Percentiles rank a stretch among this genome's conserved stretches.
Evolutionary conservation across 257 asterid species (phyloP).

Genomic region (Jasminum sambac): DNA sequence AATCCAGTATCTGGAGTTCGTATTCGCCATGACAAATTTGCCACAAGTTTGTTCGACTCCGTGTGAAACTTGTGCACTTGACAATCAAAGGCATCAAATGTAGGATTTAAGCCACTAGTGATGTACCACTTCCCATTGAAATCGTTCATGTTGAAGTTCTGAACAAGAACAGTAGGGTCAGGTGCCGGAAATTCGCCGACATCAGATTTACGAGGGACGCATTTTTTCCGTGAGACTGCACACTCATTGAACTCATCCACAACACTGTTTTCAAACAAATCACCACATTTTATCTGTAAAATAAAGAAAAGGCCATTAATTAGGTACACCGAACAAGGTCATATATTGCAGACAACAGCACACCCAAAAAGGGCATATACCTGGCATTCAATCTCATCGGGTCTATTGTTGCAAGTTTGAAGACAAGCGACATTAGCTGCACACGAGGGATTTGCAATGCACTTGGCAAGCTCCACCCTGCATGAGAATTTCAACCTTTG

Average conservation of each 20-base stretch:
- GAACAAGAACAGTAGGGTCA: constrained; percentile 66
- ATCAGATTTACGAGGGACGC: constrained; percentile 95
- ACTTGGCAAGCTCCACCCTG: constrained; percentile 88
- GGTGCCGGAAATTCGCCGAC: constrained; percentile 92
- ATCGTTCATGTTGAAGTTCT: constrained; percentile 66
- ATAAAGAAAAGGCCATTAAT: constrained; percentile 17
- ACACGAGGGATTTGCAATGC: constrained; percentile 89
- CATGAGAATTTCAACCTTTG: constrained; percentile 17
- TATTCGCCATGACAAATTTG: constrained; percentile 75
- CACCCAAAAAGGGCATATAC: constrained; percentile 36
- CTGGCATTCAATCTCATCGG: constrained; percentile 99
- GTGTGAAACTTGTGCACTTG: constrained; percentile 90
- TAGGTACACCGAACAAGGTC: neutral
- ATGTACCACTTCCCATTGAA: constrained; percentile 91
- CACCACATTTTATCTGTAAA: constrained; percentile 93
- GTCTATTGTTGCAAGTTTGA: constrained; percentile 91
- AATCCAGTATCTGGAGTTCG: constrained; percentile 85
- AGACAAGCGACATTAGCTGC: constrained; percentile 96
- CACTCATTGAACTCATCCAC: constrained; percentile 95
- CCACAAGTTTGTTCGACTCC: constrained; percentile 67
- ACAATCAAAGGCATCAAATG: constrained; percentile 88
- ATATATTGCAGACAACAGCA: too few species aligned
- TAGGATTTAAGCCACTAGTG: constrained; percentile 84
- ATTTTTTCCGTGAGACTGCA: constrained; percentile 95
- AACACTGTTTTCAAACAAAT: constrained; percentile 79